Evolutionary conservation across 2,329 filamentous ascomycete species (phyloP), one percentile per base, ranked within the genome.

Genomic region (Stachybotrys chlorohalonatus): DNA sequence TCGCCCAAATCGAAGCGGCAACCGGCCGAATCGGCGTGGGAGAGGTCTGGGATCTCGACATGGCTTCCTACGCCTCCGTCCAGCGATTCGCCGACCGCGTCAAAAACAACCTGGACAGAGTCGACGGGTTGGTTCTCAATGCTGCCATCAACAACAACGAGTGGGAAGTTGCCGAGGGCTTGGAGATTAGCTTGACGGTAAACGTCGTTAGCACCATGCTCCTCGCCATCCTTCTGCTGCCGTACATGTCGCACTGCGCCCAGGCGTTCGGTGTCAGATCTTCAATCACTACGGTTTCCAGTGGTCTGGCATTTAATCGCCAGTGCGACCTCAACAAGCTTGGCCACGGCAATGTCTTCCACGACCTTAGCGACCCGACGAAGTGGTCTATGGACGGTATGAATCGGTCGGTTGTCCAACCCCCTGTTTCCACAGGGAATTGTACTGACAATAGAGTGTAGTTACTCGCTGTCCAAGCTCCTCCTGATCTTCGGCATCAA

Each of bases 131-230:
- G 1, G 58, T 79, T 8, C 64, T 69, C 55, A 78, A 76, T 51
- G 76, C 75, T 1, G 63, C 57, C 9, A 50, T 65, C 6, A 49
- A 58, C 2, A 54, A 57, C 8, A 11, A 50, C 7, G 39, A 52
- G 4, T 62, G 56, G 30, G 51, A 56, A 2, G 53, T 64, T 47
- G 61, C 63, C n/a, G 73, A 75, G 53, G 75, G 73, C 4, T 66
- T 71, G 56, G 75, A 78, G 61, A 58, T 58, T 11, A 70, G 67
- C n/a, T 59, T 78, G 39, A 73, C 71, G 4, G 70, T 79, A 54
- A 80, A 80, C 57, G 70, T 79, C 16, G 62, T 80, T 15, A 68
- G 69, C 15, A 78, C 73, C 0, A 71, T 75, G 45, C 63, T 79
- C 45, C 65, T 80, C 51, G 70, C 69, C 0, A 48, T 78, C 3